Evolutionary conservation across 257 asterid genomes (phyloP).

Genomic region (Leptodermis oblonga): DNA sequence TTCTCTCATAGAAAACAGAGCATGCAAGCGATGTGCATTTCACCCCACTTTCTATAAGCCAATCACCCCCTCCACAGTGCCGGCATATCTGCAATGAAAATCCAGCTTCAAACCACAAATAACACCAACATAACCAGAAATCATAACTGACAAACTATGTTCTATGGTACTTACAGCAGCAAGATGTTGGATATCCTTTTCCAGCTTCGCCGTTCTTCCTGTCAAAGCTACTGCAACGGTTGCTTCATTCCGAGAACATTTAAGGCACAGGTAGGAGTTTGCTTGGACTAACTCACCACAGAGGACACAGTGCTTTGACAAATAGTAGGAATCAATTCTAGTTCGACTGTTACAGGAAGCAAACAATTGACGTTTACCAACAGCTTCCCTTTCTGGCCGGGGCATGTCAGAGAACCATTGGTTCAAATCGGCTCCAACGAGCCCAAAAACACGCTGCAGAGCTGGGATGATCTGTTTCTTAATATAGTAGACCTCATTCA

Average conservation of each 20-base stretch:
- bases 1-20: slow-evolving; percentile 79
- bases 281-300: slow-evolving; percentile 81
- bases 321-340: slow-evolving; percentile 77
- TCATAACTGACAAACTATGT: neutral
- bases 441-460: slow-evolving; percentile 85
- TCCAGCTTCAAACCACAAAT: neutral
- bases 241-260: slow-evolving; percentile 63
- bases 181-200: slow-evolving; percentile 76
- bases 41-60: slow-evolving; percentile 77
- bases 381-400: slow-evolving; percentile 62
- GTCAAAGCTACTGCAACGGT: slow-evolving; percentile 58
- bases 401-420: slow-evolving; percentile 89
- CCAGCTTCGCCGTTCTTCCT: slow-evolving; percentile 75
- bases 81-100: slow-evolving; percentile 62
- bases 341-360: slow-evolving; percentile 49
- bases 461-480: slow-evolving; percentile 92
- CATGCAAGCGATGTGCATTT: slow-evolving; percentile 87
- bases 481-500: slow-evolving; percentile 80
- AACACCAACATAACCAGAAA: neutral
- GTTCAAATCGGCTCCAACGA: slow-evolving; percentile 78
- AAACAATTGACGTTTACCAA: slow-evolving; percentile 43
- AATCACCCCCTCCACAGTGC: slow-evolving; percentile 97
- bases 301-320: slow-evolving; percentile 68
- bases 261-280: slow-evolving; percentile 50
- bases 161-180: slow-evolving; percentile 68